These are phyloP conservation scores for Phytophthora sp. DNA, from an alignment of 352 stramenopile species.

Conservation along the genomic window DNA sequence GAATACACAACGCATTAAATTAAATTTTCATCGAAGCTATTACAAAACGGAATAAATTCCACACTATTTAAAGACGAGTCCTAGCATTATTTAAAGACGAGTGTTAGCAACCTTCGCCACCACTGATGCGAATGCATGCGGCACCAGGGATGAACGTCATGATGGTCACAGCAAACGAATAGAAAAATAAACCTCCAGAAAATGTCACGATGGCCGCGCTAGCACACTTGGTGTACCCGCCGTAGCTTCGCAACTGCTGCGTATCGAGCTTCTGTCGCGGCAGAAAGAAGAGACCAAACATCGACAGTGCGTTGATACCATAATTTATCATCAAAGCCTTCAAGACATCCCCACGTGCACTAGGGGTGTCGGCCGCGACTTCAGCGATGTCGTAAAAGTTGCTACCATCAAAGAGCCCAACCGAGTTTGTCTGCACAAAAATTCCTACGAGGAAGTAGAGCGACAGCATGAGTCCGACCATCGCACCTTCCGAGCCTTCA, in stretches of 20 bases:
- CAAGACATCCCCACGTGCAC: conserved; percentile 34
- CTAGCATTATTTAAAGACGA: too few relatives aligned
- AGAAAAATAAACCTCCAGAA: conserved; percentile 42
- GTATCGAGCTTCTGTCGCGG: conserved; percentile 66
- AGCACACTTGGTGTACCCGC: conserved; percentile 62
- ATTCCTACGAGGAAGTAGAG: conserved; percentile 47
- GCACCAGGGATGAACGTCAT: conserved; percentile 47
- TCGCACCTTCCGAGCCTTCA: conserved; percentile 58
- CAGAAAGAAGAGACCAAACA: conserved; percentile 46
- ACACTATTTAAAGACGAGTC: too few relatives aligned
- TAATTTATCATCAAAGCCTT: conserved; percentile 48
- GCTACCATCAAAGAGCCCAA: conserved; percentile 39
- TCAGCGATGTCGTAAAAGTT: conserved; percentile 43
- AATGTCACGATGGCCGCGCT: conserved; percentile 50
- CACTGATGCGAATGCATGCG: conserved; percentile 42
- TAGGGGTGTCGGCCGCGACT: conserved; percentile 26
- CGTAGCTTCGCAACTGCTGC: conserved; percentile 66
- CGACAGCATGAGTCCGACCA: conserved; percentile 50
- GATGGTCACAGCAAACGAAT: conserved; percentile 39
- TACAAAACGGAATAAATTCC: too few relatives aligned
- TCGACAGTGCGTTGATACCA: conserved; percentile 45
- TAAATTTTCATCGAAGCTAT: too few relatives aligned
- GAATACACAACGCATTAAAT: too few relatives aligned
- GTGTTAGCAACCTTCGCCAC: conserved; percentile 49
- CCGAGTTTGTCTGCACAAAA: conserved; percentile 48